A percentile compares a stretch with the other conserved stretches of the same genome.
These are phyloP conservation scores for Setomelanomma holmii DNA, from an alignment of 2,329 filamentous ascomycete species.

Conservation along the genomic window DNA sequence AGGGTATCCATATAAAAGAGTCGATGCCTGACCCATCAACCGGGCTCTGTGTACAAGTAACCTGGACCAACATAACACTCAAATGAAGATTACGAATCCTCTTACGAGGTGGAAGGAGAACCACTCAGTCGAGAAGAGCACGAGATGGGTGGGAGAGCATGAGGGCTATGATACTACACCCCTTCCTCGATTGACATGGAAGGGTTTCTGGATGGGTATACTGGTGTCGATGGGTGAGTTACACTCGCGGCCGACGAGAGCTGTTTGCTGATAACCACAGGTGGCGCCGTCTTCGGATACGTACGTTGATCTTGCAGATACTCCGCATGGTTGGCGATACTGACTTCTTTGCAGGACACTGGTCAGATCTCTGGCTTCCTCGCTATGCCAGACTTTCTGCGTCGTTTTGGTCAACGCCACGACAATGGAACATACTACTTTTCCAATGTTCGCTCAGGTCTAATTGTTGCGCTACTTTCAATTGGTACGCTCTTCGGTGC, in stretches of 20 bases:
- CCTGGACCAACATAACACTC: conserved; percentile 1
- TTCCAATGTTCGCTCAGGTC: conserved; percentile 36
- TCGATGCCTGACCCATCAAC: background rate
- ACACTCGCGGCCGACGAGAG: background rate
- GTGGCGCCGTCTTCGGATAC: conserved; percentile 37
- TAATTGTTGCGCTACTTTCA: conserved; percentile 58
- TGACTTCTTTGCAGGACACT: conserved; percentile 17
- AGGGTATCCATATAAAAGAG: conserved; percentile 5
- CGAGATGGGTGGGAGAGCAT: conserved; percentile 25
- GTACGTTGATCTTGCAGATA: background rate
- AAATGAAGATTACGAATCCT: conserved; percentile 24
- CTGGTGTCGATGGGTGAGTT: conserved; percentile 39
- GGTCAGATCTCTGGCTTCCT: conserved; percentile 43
- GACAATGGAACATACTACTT: conserved; percentile 29
- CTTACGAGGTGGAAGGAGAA: conserved; percentile 21
- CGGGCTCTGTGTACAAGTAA: background rate
- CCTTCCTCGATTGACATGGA: conserved; percentile 29
- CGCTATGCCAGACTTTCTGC: conserved; percentile 37
- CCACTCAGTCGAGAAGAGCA: conserved; percentile 19
- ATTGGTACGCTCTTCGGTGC: conserved; percentile 78
- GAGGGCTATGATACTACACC: conserved; percentile 31
- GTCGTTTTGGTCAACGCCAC: conserved; percentile 26
- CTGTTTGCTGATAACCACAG: conserved; percentile 19
- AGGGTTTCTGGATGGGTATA: conserved; percentile 32
- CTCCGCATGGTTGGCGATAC: background rate